Conservation (phyloP, 768 basidiomycete species). For the Mycena kentingensis region DNA sequence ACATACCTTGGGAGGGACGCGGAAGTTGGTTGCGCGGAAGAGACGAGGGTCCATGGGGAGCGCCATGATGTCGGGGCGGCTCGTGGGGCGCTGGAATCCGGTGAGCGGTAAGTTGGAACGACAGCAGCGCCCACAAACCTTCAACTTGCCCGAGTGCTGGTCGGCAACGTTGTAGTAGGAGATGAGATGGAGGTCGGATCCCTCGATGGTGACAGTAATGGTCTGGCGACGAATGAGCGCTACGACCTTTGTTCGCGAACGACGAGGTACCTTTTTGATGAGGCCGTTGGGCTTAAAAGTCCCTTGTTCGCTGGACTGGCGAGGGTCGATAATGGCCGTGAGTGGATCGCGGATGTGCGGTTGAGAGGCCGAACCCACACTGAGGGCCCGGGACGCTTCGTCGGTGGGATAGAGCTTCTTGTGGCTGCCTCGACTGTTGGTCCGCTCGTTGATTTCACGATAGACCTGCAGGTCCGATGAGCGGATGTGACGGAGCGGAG, state of each 20-base stretch:
- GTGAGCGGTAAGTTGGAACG: conserved; percentile 8
- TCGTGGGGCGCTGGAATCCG: conserved; percentile 64
- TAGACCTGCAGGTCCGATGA: conserved; percentile 60
- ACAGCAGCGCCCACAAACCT: conserved; percentile 34
- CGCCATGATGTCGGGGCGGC: conserved; percentile 68
- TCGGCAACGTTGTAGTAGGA: conserved; percentile 85
- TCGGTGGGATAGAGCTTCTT: conserved; percentile 56
- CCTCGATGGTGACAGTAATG: conserved; percentile 81
- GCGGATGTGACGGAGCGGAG: not conserved
- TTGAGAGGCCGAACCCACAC: conserved; percentile 42
- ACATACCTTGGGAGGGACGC: conserved; percentile 81
- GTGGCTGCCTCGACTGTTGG: conserved; percentile 54
- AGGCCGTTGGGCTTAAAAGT: conserved; percentile 73
- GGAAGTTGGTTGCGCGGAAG: conserved; percentile 78
- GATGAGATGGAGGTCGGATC: conserved; percentile 79
- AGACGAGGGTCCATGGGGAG: conserved; percentile 76
- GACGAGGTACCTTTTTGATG: conserved; percentile 69
- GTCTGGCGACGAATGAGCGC: conserved; percentile 51
- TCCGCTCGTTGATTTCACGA: conserved; percentile 74
- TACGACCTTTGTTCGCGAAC: conserved; percentile 3
- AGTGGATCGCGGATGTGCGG: conserved; percentile 32
- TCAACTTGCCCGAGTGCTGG: conserved; percentile 66
- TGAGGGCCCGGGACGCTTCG: conserved; percentile 41
- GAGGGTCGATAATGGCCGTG: conserved; percentile 32
- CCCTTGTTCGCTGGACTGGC: conserved; percentile 46